These are phyloP conservation scores for Fusarium scirpi DNA, from an alignment of 2,329 filamentous ascomycete genomes.

Conservation along the genomic window DNA sequence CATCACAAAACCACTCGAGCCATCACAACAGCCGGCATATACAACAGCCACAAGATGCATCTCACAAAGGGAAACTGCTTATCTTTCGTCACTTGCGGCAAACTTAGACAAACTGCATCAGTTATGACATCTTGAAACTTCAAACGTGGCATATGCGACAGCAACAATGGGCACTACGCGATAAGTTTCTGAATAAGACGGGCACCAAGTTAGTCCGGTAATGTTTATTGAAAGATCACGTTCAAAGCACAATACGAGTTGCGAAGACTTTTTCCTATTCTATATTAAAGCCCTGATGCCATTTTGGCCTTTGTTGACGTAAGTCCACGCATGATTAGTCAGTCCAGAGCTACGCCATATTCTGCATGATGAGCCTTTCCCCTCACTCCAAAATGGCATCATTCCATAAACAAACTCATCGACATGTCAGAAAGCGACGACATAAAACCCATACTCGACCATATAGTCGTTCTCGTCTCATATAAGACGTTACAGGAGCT, in stretches of 20 bases:
- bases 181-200: neutral
- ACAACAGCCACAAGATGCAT: too few species aligned
- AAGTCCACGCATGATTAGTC: neutral
- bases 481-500: slow-evolving; percentile 21
- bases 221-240: fast-evolving
- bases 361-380: neutral
- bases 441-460: slow-evolving; percentile 17
- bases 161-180: too few species aligned
- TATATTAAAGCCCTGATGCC: neutral
- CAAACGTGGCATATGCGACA: neutral
- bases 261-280: neutral
- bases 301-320: neutral
- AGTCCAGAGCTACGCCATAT: neutral
- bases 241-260: neutral
- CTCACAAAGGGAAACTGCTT: too few species aligned
- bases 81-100: too few species aligned
- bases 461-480: slow-evolving; percentile 29
- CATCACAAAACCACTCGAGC: too few species aligned
- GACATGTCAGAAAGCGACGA: neutral
- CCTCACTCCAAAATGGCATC: neutral
- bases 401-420: neutral
- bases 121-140: too few species aligned
- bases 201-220: neutral
- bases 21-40: too few species aligned
- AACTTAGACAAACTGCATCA: too few species aligned